A percentile compares a stretch with the other conserved stretches of the same genome.
Evolutionary conservation across 1,139 yeast genomes (phyloP).

Genomic region (Protomyces pachydermus): DNA sequence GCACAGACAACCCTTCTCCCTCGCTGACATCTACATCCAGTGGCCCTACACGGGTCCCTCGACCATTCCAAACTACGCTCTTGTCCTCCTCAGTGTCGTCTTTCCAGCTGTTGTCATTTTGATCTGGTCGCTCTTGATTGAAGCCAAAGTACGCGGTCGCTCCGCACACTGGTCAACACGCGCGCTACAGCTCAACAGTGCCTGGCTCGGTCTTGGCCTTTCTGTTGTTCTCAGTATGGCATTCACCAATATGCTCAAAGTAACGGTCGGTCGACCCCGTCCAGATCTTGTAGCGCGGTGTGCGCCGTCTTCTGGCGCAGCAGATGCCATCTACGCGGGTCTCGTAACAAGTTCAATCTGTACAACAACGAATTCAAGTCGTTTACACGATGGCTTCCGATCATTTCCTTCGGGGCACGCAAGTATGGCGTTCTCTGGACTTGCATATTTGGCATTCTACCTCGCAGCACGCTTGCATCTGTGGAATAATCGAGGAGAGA

Average conservation of each 20-base stretch:
- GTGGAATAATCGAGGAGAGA: constrained; percentile 46
- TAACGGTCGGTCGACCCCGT: constrained; percentile 68
- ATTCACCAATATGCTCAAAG: constrained; percentile 62
- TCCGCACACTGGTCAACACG: constrained; percentile 31
- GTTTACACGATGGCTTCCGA: constrained; percentile 63
- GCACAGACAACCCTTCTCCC: constrained; percentile 48
- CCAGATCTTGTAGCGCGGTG: constrained; percentile 77
- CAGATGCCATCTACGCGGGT: constrained; percentile 3
- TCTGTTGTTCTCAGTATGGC: constrained; percentile 50
- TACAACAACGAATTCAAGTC: constrained; percentile 41
- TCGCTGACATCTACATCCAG: constrained; percentile 54
- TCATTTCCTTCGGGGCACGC: constrained; percentile 67
- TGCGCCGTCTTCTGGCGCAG: constrained; percentile 42
- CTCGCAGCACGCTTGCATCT: constrained; percentile 56
- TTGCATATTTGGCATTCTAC: constrained; percentile 61
- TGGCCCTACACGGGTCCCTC: constrained; percentile 70
- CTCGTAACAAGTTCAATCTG: constrained; percentile 37
- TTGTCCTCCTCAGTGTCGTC: constrained; percentile 43
- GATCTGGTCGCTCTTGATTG: constrained; percentile 40
- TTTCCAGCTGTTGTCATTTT: constrained; percentile 45
- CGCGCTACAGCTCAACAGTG: constrained; percentile 42
- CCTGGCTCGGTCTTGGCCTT: constrained; percentile 51
- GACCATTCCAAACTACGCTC: constrained; percentile 48
- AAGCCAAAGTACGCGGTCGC: constrained; percentile 26
- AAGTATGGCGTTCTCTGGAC: constrained; percentile 52